A percentile compares a stretch with the other conserved stretches of the same genome.
Conservation (phyloP, 495 filamentous ascomycete species). For the Penicillium diatomitis region DNA sequence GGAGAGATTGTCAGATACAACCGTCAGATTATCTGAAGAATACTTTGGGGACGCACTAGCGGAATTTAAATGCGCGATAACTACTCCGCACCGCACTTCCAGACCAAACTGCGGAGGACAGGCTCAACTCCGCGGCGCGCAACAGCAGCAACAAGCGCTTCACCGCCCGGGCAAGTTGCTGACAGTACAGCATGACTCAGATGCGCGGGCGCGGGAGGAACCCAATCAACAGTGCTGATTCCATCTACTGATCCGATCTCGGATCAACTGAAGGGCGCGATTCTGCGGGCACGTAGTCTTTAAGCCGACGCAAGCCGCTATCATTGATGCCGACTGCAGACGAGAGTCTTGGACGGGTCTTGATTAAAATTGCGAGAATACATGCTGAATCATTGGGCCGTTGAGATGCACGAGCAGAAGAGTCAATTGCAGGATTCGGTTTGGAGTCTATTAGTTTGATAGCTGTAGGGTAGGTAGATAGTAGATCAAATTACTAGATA, state of each 20-base stretch:
- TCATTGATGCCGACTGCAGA: background rate
- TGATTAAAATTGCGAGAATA: no score
- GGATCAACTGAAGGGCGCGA: constrained; percentile 3
- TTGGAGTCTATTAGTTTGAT: background rate
- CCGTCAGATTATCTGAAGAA: background rate
- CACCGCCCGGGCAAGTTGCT: constrained; percentile 11
- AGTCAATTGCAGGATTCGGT: background rate
- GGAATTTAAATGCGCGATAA: constrained; percentile 20
- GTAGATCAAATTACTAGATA: no score
- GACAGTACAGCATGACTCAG: constrained; percentile 3
- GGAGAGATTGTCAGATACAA: constrained; percentile 1
- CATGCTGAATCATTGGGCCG: no score
- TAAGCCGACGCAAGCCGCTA: constrained; percentile 6
- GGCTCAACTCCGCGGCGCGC: constrained; percentile 22
- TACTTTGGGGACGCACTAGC: constrained; percentile 6
- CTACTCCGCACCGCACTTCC: constrained; percentile 11
- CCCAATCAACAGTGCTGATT: constrained; percentile 9
- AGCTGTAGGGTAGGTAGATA: background rate
- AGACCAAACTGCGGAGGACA: constrained; percentile 15
- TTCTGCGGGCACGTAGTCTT: background rate
- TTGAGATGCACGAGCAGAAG: no score
- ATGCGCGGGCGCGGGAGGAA: background rate
- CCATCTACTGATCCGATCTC: constrained; percentile 13
- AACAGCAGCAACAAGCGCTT: background rate
- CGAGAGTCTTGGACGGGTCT: no score